phyloP scores from a whole-genome alignment of 305 asterid species.

The Solanum aculeatissimum region DNA sequence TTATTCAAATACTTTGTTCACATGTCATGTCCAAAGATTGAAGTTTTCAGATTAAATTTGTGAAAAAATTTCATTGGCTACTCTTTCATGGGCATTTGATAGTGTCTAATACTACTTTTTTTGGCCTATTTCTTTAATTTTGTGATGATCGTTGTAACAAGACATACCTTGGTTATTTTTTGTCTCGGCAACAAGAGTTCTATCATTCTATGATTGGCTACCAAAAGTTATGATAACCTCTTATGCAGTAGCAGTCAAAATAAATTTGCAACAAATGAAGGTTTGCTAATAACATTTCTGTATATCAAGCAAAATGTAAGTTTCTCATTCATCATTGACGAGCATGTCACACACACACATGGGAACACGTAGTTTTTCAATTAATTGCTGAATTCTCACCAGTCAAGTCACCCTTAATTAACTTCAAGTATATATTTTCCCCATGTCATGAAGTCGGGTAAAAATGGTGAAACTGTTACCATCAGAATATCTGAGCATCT shows the following conservation, averaged over 20 bases:
- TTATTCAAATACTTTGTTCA: background rate
- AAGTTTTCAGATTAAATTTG: background rate
- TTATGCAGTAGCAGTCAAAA: constrained; percentile 44
- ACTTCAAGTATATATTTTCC: no score
- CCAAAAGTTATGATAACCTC: constrained; percentile 61
- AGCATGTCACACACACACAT: no score
- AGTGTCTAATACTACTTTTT: background rate
- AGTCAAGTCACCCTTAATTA: no score
- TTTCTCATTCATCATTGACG: no score
- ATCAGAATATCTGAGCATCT: background rate
- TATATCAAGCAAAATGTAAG: no score
- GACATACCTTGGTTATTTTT: background rate
- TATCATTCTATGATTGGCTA: constrained; percentile 46
- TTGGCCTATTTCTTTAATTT: background rate
- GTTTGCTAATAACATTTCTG: no score
- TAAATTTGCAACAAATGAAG: background rate
- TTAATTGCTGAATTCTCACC: no score
- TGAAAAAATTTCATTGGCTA: background rate
- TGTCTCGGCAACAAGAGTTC: background rate
- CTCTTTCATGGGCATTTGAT: background rate
- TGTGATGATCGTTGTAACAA: background rate
- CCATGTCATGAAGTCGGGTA: background rate
- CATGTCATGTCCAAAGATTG: background rate
- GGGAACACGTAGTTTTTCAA: no score
- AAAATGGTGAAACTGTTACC: background rate